phyloP scores from a whole-genome alignment of 192 early-diverging fungal species.

The Podochytrium sp. region DNA sequence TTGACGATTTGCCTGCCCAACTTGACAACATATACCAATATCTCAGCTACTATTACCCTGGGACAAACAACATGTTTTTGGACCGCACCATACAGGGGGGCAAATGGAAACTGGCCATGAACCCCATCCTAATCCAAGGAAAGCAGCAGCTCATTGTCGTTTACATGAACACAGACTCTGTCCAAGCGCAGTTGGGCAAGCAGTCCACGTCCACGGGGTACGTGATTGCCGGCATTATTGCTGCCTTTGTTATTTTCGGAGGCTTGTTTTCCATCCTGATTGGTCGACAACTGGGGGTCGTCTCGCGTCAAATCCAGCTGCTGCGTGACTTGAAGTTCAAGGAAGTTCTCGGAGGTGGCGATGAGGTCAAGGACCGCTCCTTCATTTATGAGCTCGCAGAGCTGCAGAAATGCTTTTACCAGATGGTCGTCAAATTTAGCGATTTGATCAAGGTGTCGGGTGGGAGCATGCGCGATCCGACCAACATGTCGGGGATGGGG shows the following conservation, averaged over 20 bases:
- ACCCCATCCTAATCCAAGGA: background rate
- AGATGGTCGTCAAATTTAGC: slow-evolving; percentile 7
- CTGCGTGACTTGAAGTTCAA: slow-evolving; percentile 21
- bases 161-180: slow-evolving; percentile 14
- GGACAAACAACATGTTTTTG: too few species aligned
- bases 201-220: slow-evolving; percentile 4
- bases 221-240: slow-evolving; percentile 24
- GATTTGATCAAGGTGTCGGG: background rate
- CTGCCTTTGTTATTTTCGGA: background rate
- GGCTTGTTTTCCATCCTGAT: background rate
- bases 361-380: slow-evolving; percentile 9
- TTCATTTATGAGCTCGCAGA: slow-evolving; percentile 26
- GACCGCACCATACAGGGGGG: background rate
- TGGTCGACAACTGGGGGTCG: slow-evolving; percentile 8
- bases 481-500: too few species aligned
- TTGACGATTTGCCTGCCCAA: too few species aligned
- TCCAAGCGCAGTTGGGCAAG: background rate
- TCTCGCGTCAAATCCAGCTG: slow-evolving; percentile 15
- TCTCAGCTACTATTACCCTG: too few species aligned
- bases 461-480: too few species aligned
- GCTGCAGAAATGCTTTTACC: slow-evolving; percentile 16
- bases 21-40: background rate
- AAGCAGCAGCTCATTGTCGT: background rate
- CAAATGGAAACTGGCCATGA: background rate
- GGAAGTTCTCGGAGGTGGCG: slow-evolving; percentile 11